Evolutionary conservation across 139 green algal species (phyloP), one percentile per base, ranked within the genome.

Genomic region (Pedinophyceae sp.): DNA sequence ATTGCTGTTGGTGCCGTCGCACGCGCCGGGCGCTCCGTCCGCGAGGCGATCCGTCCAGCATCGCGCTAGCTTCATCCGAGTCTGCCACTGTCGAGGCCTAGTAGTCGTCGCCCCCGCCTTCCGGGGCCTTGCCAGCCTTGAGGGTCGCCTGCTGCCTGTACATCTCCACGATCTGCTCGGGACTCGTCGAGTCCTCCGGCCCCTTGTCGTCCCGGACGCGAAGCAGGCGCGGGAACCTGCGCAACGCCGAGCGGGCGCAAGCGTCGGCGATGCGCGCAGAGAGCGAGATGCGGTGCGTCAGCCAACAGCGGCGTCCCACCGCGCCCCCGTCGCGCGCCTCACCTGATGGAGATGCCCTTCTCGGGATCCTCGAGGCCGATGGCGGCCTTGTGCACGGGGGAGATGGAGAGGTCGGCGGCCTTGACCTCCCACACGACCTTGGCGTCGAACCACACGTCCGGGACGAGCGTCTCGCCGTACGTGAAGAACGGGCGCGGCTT

Each of bases 351-450:
- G 55, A 95, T 88, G 38, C 87, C 87, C 59, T 91, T 93, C 30
- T 13, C 51, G 43, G 43, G 20, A 46, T 93, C 86, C 24, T 87
- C 76, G 59, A 85, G 58, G 3, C 90, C 87, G 6, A 67, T 17
- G 0, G 77, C 89, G n/a, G 89, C 89, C 58, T 78, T 68, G 70
- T 98, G 84, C 49, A 85, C 58, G 10, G 91, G 91, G 30, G 65
- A 85, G 56, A 98, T 91, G 47, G 80, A 93, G 60, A 98, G 65
- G 67, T 98, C 89, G 0, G 91, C 91, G 1, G 81, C 84, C 72
- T 97, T 97, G 25, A 98, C 81, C 74, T 98, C 91, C 91, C 91
- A 98, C 55, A 95, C 87, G 25, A 65, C 45, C 46, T 72, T 62
- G 27, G 85, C 43, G 16, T 93, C 82, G 62, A 97, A 95, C 89